Evolutionary conservation across 495 filamentous ascomycete genomes (phyloP).

Genomic region (Penicillium samsonianum): DNA sequence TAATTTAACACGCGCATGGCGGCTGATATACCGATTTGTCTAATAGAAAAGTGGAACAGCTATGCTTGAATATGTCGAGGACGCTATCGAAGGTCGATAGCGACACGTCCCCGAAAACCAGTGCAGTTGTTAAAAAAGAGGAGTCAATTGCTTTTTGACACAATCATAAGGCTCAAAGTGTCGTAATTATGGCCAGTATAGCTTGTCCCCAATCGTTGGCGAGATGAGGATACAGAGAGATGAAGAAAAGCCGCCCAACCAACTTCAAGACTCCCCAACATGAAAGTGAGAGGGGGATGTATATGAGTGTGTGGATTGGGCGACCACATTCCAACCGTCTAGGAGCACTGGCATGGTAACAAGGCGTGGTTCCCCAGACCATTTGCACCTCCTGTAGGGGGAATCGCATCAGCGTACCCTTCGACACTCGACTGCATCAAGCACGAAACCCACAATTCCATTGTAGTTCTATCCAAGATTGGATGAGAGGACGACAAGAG

Average conservation of each 20-base stretch:
- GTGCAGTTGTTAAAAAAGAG: neutral
- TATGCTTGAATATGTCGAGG: neutral
- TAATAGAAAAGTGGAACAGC: neutral
- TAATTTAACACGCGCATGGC: slow-evolving; percentile 18
- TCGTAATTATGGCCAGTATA: neutral
- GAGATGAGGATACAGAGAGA: neutral
- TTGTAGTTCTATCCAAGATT: slow-evolving; percentile 1
- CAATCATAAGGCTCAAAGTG: no score
- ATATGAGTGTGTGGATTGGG: slow-evolving; percentile 13
- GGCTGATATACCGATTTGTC: neutral
- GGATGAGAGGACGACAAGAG: neutral
- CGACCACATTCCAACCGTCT: slow-evolving; percentile 24
- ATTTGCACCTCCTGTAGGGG: slow-evolving; percentile 10
- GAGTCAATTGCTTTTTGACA: neutral
- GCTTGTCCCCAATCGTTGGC: neutral
- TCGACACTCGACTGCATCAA: slow-evolving; percentile 13
- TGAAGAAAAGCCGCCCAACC: slow-evolving; percentile 1
- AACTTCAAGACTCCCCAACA: slow-evolving; percentile 8
- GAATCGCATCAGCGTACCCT: slow-evolving; percentile 3
- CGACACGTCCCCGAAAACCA: neutral
- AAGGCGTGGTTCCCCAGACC: slow-evolving; percentile 24
- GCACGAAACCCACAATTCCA: neutral
- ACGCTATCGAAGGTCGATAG: neutral
- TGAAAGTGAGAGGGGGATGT: neutral
- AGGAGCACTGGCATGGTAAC: slow-evolving; percentile 34